A percentile compares a stretch with the other conserved stretches of the same genome.
Evolutionary conservation across 352 stramenopile species (phyloP).

Genomic region (Blastocystis hominis): DNA sequence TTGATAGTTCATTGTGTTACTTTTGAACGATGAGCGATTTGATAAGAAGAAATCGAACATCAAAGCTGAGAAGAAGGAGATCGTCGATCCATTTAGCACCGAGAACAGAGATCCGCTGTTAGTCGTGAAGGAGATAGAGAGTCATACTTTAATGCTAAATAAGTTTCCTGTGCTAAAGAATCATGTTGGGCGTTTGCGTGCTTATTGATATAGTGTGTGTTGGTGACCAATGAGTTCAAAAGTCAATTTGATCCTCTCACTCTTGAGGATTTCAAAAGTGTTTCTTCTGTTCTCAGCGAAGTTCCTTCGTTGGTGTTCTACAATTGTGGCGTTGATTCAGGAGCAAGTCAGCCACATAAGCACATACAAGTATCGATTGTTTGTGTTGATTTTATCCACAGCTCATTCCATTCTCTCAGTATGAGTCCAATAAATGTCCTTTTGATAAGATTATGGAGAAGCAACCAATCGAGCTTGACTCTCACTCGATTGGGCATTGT

Average conservation of each 20-base stretch:
- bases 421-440: background rate
- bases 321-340: slow-evolving; percentile 57
- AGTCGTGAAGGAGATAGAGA: slow-evolving; percentile 3
- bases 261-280: background rate
- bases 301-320: slow-evolving; percentile 48
- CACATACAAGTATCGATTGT: slow-evolving; percentile 49
- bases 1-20: slow-evolving; percentile 41
- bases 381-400: background rate
- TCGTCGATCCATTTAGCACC: slow-evolving; percentile 31
- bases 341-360: slow-evolving; percentile 53
- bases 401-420: slow-evolving; percentile 25
- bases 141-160: slow-evolving; percentile 26
- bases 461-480: background rate
- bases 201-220: background rate
- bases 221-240: slow-evolving; percentile 37
- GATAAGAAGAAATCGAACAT: slow-evolving; percentile 53
- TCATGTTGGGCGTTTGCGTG: background rate
- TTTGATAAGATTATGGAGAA: slow-evolving; percentile 19
- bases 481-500: background rate
- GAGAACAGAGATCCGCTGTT: background rate
- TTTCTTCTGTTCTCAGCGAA: background rate
- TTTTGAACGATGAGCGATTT: slow-evolving; percentile 14
- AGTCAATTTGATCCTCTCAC: slow-evolving; percentile 34
- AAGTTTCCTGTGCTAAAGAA: slow-evolving; percentile 54
- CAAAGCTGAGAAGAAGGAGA: background rate